These are phyloP conservation scores for Intubia oerlemansii DNA, from an alignment of 2,329 filamentous ascomycete species.

Conservation along the genomic window DNA sequence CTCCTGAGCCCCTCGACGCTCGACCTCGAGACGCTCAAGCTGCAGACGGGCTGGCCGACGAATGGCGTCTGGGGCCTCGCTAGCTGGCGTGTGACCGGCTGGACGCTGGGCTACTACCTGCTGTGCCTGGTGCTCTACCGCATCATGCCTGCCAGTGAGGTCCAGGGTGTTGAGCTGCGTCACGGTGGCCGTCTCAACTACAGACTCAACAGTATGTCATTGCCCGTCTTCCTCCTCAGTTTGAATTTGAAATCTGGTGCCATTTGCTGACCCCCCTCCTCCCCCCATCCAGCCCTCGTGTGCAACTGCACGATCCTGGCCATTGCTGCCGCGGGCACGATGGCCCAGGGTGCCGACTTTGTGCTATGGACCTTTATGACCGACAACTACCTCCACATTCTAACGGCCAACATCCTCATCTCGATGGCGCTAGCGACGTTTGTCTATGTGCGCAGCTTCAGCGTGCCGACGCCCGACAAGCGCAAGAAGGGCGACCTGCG, in stretches of 20 bases:
- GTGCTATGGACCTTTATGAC: conserved; percentile 82
- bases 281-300: conserved; percentile 35
- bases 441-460: conserved; percentile 67
- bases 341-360: conserved; percentile 59
- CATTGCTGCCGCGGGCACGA: conserved; percentile 53
- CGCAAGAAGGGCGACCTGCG: conserved; percentile 49
- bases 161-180: conserved; percentile 46
- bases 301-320: conserved; percentile 55
- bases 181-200: conserved; percentile 62
- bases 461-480: conserved; percentile 21
- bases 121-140: conserved; percentile 55
- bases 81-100: conserved; percentile 47
- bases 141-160: conserved; percentile 52
- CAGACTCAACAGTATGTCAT: conserved; percentile 38
- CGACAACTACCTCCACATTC: conserved; percentile 72
- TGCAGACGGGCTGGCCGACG: conserved; percentile 61
- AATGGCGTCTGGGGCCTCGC: conserved; percentile 49
- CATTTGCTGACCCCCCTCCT: conserved; percentile 26
- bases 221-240: no score
- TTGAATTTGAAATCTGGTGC: not conserved
- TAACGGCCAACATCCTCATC: conserved; percentile 66
- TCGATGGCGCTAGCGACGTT: conserved; percentile 51
- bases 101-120: conserved; percentile 56
- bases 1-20: conserved; percentile 52
- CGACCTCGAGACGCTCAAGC: conserved; percentile 49